phyloP scores from a whole-genome alignment of 352 stramenopile genomes.

The Ochromonadaceae sp. region DNA sequence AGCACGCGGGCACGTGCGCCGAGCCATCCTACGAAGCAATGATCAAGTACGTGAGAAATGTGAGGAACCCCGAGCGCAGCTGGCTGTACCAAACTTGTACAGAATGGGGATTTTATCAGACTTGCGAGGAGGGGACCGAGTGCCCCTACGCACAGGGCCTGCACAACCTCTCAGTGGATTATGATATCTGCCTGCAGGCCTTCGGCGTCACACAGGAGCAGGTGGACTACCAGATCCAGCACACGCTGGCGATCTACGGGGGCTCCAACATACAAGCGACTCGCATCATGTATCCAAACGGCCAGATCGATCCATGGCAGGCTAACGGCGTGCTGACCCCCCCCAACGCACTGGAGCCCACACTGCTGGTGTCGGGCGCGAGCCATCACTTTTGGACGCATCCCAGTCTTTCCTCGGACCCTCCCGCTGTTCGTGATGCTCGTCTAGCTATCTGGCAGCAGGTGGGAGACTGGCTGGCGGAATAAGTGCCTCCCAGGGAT shows the following conservation, averaged over 20 bases:
- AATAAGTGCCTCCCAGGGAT: no score
- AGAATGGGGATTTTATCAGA: slow-evolving; percentile 67
- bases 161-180: slow-evolving; percentile 43
- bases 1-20: slow-evolving; percentile 26
- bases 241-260: slow-evolving; percentile 44
- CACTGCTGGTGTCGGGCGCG: slow-evolving; percentile 38
- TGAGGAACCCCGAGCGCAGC: slow-evolving; percentile 31
- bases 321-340: slow-evolving; percentile 33
- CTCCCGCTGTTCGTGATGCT: slow-evolving; percentile 31
- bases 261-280: slow-evolving; percentile 35
- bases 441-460: slow-evolving; percentile 41
- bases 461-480: slow-evolving; percentile 39
- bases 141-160: slow-evolving; percentile 50
- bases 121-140: slow-evolving; percentile 39
- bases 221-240: slow-evolving; percentile 38
- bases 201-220: slow-evolving; percentile 40
- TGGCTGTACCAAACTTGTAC: slow-evolving; percentile 65
- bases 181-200: slow-evolving; percentile 37
- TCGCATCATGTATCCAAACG: slow-evolving; percentile 52
- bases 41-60: slow-evolving; percentile 21
- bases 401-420: slow-evolving; percentile 39
- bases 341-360: slow-evolving; percentile 20
- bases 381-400: slow-evolving; percentile 65
- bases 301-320: slow-evolving; percentile 55
- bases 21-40: slow-evolving; percentile 19